phyloP scores from a whole-genome alignment of 1,284 basidiomycete species.

The Heterobasidion annosum region DNA sequence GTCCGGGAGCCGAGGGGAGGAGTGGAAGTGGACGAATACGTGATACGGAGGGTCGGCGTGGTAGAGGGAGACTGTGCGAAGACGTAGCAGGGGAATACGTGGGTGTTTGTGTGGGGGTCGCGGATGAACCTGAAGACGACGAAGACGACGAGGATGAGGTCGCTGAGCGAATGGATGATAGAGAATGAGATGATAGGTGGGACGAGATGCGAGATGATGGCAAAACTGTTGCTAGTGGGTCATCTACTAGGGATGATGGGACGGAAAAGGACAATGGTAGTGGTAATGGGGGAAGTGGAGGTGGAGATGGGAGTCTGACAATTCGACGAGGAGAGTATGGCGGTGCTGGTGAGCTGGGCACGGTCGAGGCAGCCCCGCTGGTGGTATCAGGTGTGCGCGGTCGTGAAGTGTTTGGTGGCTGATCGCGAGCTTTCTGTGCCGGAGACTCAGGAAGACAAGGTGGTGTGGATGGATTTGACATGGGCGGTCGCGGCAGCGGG shows the following conservation, averaged over 20 bases:
- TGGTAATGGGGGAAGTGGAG: not conserved
- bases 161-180: not conserved
- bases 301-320: not conserved
- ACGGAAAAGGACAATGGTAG: not conserved
- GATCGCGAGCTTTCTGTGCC: not conserved
- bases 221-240: not conserved
- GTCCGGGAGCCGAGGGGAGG: conserved; percentile 8
- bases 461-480: not conserved
- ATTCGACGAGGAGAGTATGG: not conserved
- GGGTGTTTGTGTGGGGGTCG: not conserved
- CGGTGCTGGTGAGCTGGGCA: not conserved
- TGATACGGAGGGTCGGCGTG: not conserved
- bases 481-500: not conserved
- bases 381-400: not conserved
- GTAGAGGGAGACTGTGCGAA: not conserved
- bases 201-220: not conserved
- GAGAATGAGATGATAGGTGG: not conserved
- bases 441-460: conserved; percentile 1
- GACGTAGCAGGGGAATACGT: not conserved
- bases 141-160: not conserved
- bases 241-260: not conserved
- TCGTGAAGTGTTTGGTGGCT: not conserved
- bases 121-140: not conserved
- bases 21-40: conserved; percentile 9
- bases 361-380: not conserved